These are phyloP conservation scores for Chondrostereum purpureum DNA, from an alignment of 1,284 basidiomycete species.

Conservation along the genomic window DNA sequence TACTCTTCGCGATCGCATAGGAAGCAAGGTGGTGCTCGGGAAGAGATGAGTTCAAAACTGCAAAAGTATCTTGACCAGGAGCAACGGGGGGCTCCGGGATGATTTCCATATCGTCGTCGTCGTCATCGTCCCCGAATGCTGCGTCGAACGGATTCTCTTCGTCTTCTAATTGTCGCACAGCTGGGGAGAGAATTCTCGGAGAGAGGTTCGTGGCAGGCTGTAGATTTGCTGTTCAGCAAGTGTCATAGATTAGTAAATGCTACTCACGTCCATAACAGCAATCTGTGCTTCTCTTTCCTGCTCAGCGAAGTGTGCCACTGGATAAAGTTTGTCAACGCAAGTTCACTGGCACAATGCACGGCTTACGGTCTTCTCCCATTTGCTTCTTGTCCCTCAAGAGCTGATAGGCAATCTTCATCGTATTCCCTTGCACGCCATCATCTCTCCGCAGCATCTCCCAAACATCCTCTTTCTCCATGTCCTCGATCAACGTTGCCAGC, in stretches of 20 bases:
- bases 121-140: not conserved
- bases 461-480: conserved; percentile 77
- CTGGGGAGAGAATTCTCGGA: conserved; percentile 33
- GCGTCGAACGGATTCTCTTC: not conserved
- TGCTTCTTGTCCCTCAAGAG: conserved; percentile 85
- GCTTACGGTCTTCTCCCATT: conserved; percentile 74
- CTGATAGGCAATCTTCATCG: conserved; percentile 96
- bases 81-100: not conserved
- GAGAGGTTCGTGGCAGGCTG: not conserved
- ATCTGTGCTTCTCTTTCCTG: conserved; percentile 76
- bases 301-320: conserved; percentile 72
- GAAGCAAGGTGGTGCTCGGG: conserved; percentile 29
- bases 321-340: conserved; percentile 11
- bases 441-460: conserved; percentile 80
- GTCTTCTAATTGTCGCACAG: not conserved
- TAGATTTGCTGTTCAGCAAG: not conserved
- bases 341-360: not conserved
- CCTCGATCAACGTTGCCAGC: conserved; percentile 68
- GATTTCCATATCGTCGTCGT: not conserved
- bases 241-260: conserved; percentile 1
- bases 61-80: conserved; percentile 72
- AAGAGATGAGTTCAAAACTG: conserved; percentile 79
- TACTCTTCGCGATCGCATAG: not conserved
- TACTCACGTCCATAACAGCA: conserved; percentile 70
- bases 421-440: conserved; percentile 82